phyloP scores from a whole-genome alignment of 2,329 filamentous ascomycete genomes.

The Xylariaceae sp. region DNA sequence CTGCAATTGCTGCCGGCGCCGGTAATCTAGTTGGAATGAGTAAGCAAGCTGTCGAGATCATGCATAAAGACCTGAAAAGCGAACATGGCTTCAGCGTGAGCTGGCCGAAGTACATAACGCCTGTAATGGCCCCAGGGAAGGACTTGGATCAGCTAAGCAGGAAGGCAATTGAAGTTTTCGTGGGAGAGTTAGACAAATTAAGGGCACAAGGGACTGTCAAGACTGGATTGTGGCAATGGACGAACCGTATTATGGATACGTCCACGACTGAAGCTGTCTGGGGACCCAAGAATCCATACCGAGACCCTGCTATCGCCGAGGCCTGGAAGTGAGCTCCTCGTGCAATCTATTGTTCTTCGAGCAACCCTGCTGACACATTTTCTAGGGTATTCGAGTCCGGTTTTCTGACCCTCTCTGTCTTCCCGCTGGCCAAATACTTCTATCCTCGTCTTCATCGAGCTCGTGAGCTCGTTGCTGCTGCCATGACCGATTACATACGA shows the following conservation, averaged over 20 bases:
- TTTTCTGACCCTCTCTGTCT: slow-evolving; percentile 21
- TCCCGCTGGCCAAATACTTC: slow-evolving; percentile 9
- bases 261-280: slow-evolving; percentile 32
- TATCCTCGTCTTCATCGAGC: slow-evolving; percentile 11
- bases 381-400: slow-evolving; percentile 22
- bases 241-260: slow-evolving; percentile 20
- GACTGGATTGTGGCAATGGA: slow-evolving; percentile 25
- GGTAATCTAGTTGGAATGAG: slow-evolving; percentile 30
- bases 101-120: slow-evolving; percentile 17
- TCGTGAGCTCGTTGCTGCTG: slow-evolving; percentile 16
- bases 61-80: slow-evolving; percentile 24
- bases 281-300: slow-evolving; percentile 32
- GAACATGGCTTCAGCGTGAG: slow-evolving; percentile 23
- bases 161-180: slow-evolving; percentile 23
- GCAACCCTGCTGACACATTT: slow-evolving; percentile 2
- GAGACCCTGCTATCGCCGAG: slow-evolving; percentile 22
- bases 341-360: not conserved
- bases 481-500: slow-evolving; percentile 27
- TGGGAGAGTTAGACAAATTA: slow-evolving; percentile 16
- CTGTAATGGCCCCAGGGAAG: slow-evolving; percentile 14
- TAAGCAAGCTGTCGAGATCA: slow-evolving; percentile 26
- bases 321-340: slow-evolving; percentile 26
- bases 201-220: slow-evolving; percentile 2
- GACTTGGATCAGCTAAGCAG: slow-evolving; percentile 29
- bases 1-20: slow-evolving; percentile 27